phyloP scores from a whole-genome alignment of 2,329 filamentous ascomycete genomes.

The Penicillium sp. region DNA sequence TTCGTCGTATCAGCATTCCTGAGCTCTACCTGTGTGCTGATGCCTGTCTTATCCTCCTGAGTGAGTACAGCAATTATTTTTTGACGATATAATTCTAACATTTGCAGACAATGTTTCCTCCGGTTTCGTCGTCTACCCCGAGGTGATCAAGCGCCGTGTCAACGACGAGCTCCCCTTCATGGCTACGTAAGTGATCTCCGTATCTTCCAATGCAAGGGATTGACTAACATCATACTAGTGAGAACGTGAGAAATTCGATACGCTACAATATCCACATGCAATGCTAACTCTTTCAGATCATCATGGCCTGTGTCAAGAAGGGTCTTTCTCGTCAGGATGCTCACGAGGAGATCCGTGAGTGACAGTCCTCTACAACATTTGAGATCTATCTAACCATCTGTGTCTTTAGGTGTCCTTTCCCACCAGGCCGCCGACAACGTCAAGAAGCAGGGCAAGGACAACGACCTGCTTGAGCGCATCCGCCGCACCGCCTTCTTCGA shows the following conservation, averaged over 20 bases:
- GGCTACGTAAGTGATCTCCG: slow-evolving; percentile 55
- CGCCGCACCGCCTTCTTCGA: slow-evolving; percentile 69
- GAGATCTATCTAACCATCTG: slow-evolving; percentile 13
- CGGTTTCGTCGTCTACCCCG: slow-evolving; percentile 76
- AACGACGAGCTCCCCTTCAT: slow-evolving; percentile 83
- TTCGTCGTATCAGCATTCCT: slow-evolving; percentile 58
- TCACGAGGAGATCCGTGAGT: slow-evolving; percentile 74
- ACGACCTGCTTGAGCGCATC: slow-evolving; percentile 80
- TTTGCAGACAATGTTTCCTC: slow-evolving; percentile 63
- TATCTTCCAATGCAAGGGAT: not conserved
- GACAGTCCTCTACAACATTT: not conserved
- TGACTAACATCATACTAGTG: slow-evolving; percentile 27
- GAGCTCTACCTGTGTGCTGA: slow-evolving; percentile 68
- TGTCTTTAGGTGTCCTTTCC: slow-evolving; percentile 58
- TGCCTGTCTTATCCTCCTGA: slow-evolving; percentile 47
- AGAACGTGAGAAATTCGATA: slow-evolving; percentile 27
- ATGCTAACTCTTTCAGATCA: slow-evolving; percentile 55
- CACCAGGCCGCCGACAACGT: slow-evolving; percentile 71
- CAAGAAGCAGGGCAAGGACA: slow-evolving; percentile 69
- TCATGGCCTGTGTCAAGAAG: slow-evolving; percentile 72
- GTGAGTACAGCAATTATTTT: slow-evolving; percentile 18
- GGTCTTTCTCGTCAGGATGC: slow-evolving; percentile 74
- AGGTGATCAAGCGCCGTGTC: slow-evolving; percentile 65
- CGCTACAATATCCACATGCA: slow-evolving; percentile 1
- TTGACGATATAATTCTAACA: not conserved